Conservation (phyloP, 129 eudicot genomes). For the Lactuca saligna region DNA sequence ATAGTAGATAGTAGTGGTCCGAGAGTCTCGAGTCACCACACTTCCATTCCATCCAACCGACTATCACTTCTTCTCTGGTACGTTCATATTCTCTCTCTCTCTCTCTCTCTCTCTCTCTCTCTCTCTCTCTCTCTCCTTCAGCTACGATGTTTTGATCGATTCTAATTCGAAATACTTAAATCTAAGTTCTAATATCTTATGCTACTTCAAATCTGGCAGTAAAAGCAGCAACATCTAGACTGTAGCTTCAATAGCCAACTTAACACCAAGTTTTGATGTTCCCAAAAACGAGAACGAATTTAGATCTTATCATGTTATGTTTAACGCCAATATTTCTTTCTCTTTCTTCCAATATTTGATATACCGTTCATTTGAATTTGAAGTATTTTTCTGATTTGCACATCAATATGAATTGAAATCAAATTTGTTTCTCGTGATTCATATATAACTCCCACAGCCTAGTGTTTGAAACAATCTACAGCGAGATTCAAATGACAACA, state of each 20-base stretch:
- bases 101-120: neutral
- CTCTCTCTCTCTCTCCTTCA: neutral
- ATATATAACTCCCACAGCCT: neutral
- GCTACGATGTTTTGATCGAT: neutral
- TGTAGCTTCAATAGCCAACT: neutral
- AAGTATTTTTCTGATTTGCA: neutral
- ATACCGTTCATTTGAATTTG: neutral
- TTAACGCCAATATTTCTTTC: neutral
- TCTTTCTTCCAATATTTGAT: neutral
- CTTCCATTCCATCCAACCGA: neutral
- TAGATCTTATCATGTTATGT: neutral
- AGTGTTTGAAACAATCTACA: slow-evolving; percentile 8
- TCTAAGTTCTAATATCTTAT: neutral
- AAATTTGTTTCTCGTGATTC: neutral
- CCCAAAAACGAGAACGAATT: too few species aligned
- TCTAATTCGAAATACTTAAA: neutral
- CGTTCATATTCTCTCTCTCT: neutral
- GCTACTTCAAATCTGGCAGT: slow-evolving; percentile 4
- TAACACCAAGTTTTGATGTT: neutral
- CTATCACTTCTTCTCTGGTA: slow-evolving; percentile 22
- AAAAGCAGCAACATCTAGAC: neutral
- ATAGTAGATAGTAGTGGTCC: neutral
- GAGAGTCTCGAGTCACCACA: slow-evolving; percentile 6
- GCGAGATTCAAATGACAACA: slow-evolving; percentile 28
- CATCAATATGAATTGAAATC: neutral